Percentiles rank a stretch among this genome's conserved stretches.
Conservation (phyloP, 345 rosid genomes). For the Hypericum perforatum region DNA sequence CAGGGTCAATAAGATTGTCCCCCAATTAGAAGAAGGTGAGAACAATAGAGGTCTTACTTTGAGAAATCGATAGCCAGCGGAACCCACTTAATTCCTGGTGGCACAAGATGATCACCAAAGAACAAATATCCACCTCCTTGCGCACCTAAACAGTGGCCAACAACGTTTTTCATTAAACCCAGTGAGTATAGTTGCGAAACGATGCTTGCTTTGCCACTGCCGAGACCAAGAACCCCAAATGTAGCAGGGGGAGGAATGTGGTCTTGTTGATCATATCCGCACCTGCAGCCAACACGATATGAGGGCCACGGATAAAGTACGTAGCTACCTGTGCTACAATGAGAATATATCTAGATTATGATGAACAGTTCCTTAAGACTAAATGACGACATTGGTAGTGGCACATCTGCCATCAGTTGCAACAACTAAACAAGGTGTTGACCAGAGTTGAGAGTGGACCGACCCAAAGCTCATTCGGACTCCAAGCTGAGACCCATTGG, state of each 20-base stretch:
- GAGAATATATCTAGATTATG: too few relatives aligned
- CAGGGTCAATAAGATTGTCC: neutral
- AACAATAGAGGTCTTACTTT: constrained; percentile 29
- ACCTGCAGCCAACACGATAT: constrained; percentile 30
- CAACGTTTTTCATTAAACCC: constrained; percentile 42
- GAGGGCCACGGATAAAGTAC: neutral
- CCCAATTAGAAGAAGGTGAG: neutral
- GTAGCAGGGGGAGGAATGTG: constrained; percentile 50
- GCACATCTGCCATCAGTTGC: too few relatives aligned
- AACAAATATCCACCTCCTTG: constrained; percentile 73
- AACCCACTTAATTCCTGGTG: constrained; percentile 57
- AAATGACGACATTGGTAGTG: too few relatives aligned
- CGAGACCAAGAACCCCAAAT: constrained; percentile 77
- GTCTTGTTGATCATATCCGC: constrained; percentile 66
- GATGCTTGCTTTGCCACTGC: constrained; percentile 61
- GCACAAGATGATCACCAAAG: constrained; percentile 59
- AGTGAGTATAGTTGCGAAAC: constrained; percentile 41
- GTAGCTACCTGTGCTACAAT: too few relatives aligned
- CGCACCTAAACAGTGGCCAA: constrained; percentile 76
- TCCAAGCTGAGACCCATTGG: constrained; percentile 38
- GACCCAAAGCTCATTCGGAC: constrained; percentile 70
- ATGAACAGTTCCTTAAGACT: too few relatives aligned
- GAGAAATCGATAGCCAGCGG: constrained; percentile 26
- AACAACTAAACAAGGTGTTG: too few relatives aligned
- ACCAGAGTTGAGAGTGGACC: constrained; percentile 10